These are phyloP conservation scores for Tylopilus rubrobrunneus DNA, from an alignment of 768 basidiomycete species.

Conservation along the genomic window DNA sequence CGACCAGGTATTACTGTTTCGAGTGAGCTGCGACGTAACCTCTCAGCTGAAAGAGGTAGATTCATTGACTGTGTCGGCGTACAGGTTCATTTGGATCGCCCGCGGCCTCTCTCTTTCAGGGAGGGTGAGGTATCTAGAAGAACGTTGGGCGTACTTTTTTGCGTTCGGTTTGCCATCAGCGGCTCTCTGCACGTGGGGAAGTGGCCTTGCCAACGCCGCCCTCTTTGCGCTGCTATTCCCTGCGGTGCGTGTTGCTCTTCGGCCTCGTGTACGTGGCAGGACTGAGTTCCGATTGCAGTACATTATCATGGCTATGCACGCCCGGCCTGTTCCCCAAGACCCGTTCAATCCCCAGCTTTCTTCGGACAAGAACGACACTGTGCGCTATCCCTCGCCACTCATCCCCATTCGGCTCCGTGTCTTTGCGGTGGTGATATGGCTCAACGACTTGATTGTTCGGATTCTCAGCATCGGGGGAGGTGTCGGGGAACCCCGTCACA, in stretches of 20 bases:
- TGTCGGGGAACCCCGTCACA: constrained; percentile 15
- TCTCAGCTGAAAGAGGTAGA: neutral
- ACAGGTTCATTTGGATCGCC: constrained; percentile 75
- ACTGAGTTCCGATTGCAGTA: constrained; percentile 45
- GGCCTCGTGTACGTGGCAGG: neutral
- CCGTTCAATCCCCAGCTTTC: constrained; percentile 60
- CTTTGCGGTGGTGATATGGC: constrained; percentile 67
- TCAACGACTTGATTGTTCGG: constrained; percentile 68
- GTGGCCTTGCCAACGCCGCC: constrained; percentile 74
- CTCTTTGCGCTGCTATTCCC: constrained; percentile 83
- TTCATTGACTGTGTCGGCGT: constrained; percentile 11
- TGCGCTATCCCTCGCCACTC: constrained; percentile 70
- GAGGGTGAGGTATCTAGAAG: constrained; percentile 73
- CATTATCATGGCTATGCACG: constrained; percentile 80
- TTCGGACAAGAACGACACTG: constrained; percentile 34
- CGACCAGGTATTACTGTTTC: constrained; percentile 81
- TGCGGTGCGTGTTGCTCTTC: constrained; percentile 43
- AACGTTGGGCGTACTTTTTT: constrained; percentile 86
- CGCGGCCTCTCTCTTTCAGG: constrained; percentile 65
- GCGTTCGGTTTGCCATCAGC: constrained; percentile 82
- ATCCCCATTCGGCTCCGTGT: constrained; percentile 78
- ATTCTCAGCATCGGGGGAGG: constrained; percentile 55
- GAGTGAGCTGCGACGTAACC: constrained; percentile 49
- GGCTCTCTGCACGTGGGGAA: constrained; percentile 67
- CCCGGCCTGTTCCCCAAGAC: constrained; percentile 68